phyloP scores from a whole-genome alignment of 108 stramenopile species.

The Skeletonema potamos region DNA sequence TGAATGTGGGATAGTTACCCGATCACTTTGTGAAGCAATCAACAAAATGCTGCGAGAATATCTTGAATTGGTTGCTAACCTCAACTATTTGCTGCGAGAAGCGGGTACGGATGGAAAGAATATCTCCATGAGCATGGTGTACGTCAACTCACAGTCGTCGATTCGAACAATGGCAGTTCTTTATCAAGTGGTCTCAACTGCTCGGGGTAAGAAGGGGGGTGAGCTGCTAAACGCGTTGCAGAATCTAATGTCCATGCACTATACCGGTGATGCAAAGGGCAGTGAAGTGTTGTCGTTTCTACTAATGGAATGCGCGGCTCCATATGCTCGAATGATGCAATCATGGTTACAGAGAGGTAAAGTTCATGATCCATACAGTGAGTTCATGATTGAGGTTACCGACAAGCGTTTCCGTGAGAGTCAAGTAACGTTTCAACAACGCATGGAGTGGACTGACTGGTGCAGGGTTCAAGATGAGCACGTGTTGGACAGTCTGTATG shows the following conservation, averaged over 20 bases:
- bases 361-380: conserved; percentile 84
- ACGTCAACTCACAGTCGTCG: conserved; percentile 70
- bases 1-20: conserved; percentile 86
- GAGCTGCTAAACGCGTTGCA: conserved; percentile 72
- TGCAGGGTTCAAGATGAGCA: conserved; percentile 59
- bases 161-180: conserved; percentile 78
- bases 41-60: conserved; percentile 77
- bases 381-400: conserved; percentile 86
- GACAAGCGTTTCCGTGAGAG: conserved; percentile 19
- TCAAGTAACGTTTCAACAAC: conserved; percentile 10
- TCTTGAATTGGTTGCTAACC: conserved; percentile 63
- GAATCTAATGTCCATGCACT: conserved; percentile 35
- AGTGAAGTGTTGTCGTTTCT: conserved; percentile 59
- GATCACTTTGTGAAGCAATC: conserved; percentile 83
- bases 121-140: conserved; percentile 76
- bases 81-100: conserved; percentile 62
- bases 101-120: conserved; percentile 4
- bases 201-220: conserved; percentile 72
- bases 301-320: conserved; percentile 66
- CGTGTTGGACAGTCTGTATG: conserved; percentile 36
- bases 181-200: conserved; percentile 50
- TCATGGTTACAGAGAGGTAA: conserved; percentile 82
- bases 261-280: conserved; percentile 68
- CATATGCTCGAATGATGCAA: conserved; percentile 85
- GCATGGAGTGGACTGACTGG: conserved; percentile 57